Evolutionary conservation across 495 filamentous ascomycete species (phyloP).

Genomic region (Annulohypoxylon moriforme): DNA sequence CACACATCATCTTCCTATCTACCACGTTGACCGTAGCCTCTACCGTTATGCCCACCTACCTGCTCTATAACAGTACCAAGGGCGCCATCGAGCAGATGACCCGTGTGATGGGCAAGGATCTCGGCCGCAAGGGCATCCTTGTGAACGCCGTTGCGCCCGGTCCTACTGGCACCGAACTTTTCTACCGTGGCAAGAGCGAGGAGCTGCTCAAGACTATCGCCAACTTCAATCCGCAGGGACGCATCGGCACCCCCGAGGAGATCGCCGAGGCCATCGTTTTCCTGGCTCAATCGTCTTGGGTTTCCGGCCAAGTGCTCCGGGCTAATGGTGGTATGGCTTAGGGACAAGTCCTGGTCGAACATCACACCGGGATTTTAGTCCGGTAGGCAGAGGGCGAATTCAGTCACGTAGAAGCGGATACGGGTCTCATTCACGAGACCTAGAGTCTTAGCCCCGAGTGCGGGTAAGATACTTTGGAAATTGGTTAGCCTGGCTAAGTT

Average conservation of each 20-base stretch:
- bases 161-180: constrained; percentile 74
- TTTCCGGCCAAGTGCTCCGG: constrained; percentile 72
- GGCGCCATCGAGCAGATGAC: constrained; percentile 79
- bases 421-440: too few species aligned
- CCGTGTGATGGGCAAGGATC: constrained; percentile 71
- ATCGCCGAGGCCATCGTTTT: constrained; percentile 69
- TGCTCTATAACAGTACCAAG: constrained; percentile 72
- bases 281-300: constrained; percentile 67
- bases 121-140: constrained; percentile 67
- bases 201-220: constrained; percentile 64
- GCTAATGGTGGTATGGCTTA: constrained; percentile 67
- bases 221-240: constrained; percentile 58
- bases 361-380: background rate
- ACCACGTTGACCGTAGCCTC: constrained; percentile 61
- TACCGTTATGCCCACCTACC: constrained; percentile 66
- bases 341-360: background rate
- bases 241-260: constrained; percentile 74
- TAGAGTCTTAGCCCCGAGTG: too few species aligned
- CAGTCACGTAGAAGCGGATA: too few species aligned
- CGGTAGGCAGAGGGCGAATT: background rate
- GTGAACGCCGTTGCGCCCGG: constrained; percentile 76
- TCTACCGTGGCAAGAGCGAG: constrained; percentile 71
- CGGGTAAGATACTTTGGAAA: too few species aligned
- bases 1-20: constrained; percentile 70
- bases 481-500: too few species aligned